Base-by-base conservation (phyloP, 2,329 filamentous ascomycete species). In the Cyphellophora attinorum region DNA sequence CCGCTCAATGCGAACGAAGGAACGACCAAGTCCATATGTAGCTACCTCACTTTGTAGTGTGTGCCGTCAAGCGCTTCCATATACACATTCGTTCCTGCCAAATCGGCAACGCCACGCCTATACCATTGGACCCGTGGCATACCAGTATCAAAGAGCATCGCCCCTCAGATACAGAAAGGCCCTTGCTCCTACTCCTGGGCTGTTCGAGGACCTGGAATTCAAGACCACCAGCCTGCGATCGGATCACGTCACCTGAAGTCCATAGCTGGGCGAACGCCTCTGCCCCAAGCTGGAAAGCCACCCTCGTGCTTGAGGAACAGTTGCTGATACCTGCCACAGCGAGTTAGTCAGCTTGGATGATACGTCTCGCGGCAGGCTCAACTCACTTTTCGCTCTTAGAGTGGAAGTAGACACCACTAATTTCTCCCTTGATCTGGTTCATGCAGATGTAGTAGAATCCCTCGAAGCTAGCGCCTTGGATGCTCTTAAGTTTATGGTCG, bases 401-500 rank as follows among this genome's bases (percentile, higher is more conserved):
- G 63, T 98, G 91, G 58, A 94, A 98, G 61, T 98, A 98, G 39
- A 96, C 94, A 12, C 91, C 91, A 53, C 78, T 88, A 27, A 98
- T 82, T 44, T 74, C 79, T 5, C 89, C 91, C 44, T 79, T 74
- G 31, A 85, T 66, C 60, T 96, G 89, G 58, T 96, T 94, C 65
- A 96, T 96, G 64, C 88, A 95, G 47, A 98, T 96, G 54, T 98
- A 98, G 58, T 96, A 98, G 57, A 98, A 98, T 0, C 91, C 91
- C 55, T 98, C 91, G 41, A 96, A 98, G 53, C 89, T 96, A 5
- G 91, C 91, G 12, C 91, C 91, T 19, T 78, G 83, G 42, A 98
- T 94, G 8, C 84, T 93, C 41, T 81, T 75, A 13, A 96, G 86
- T 11, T 84, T 76, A 57, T 98, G 91, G 52, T 98, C 88, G 2